phyloP scores from a whole-genome alignment of 441 rosid species.

The Euphorbia corollata region DNA sequence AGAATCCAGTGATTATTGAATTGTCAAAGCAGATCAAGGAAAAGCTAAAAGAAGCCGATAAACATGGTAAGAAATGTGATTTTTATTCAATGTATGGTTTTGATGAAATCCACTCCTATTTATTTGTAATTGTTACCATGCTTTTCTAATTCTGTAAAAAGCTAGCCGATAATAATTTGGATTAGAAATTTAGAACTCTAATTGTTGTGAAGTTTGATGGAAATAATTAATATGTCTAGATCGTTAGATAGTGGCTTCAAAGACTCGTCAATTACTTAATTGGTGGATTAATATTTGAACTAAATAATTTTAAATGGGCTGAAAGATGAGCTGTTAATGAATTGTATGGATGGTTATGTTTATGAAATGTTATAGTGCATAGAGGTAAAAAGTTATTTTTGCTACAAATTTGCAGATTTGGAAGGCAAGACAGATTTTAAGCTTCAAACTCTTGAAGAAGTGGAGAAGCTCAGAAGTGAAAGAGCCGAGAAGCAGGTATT shows the following conservation, averaged over 20 bases:
- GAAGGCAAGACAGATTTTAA: conserved; percentile 93
- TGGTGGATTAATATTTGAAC: not conserved
- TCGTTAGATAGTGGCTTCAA: not conserved
- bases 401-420: conserved; percentile 43
- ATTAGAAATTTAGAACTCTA: not conserved
- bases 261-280: not conserved
- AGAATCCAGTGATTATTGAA: conserved; percentile 77
- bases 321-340: not conserved
- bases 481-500: conserved; percentile 93
- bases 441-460: conserved; percentile 80
- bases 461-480: conserved; percentile 86
- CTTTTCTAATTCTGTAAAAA: not conserved
- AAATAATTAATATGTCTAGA: not conserved
- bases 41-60: conserved; percentile 91
- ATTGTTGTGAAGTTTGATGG: not conserved
- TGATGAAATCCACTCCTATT: not conserved
- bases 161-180: not conserved
- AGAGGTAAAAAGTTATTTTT: conserved; percentile 1
- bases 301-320: no score
- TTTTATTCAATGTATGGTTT: not conserved
- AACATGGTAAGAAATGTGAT: conserved; percentile 45
- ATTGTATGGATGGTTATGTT: not conserved
- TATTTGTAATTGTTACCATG: not conserved
- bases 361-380: not conserved
- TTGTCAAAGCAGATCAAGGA: conserved; percentile 82